Percentiles rank a stretch among this genome's conserved stretches.
phyloP scores from a whole-genome alignment of 192 early-diverging fungal species.

The Backusella circina region DNA sequence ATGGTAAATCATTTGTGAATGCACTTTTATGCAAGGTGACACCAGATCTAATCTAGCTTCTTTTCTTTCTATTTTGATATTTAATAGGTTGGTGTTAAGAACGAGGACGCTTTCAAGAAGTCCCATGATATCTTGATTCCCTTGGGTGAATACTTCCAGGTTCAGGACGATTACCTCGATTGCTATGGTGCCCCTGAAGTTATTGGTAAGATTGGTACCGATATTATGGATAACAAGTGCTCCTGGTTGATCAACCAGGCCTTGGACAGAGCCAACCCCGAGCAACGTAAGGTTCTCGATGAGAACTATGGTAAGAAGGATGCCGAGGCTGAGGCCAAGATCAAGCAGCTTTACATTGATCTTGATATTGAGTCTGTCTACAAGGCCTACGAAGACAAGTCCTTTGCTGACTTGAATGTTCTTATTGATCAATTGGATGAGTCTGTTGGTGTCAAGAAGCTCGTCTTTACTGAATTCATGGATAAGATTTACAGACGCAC shows the following conservation, averaged over 20 bases:
- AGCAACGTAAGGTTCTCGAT: slow-evolving; percentile 82
- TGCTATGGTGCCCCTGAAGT: slow-evolving; percentile 87
- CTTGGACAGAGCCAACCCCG: slow-evolving; percentile 66
- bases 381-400: slow-evolving; percentile 86
- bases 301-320: slow-evolving; percentile 86
- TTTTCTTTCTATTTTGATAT: background rate
- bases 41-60: background rate
- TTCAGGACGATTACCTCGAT: slow-evolving; percentile 98
- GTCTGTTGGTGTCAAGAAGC: slow-evolving; percentile 61
- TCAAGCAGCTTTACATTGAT: slow-evolving; percentile 85
- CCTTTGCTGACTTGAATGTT: slow-evolving; percentile 63
- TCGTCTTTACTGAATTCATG: slow-evolving; percentile 90
- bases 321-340: slow-evolving; percentile 66
- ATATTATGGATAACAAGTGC: slow-evolving; percentile 99
- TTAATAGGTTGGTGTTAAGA: slow-evolving; percentile 67
- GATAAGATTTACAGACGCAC: slow-evolving; percentile 94
- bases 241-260: slow-evolving; percentile 97
- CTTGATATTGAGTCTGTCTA: slow-evolving; percentile 78
- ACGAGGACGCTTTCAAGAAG: slow-evolving; percentile 75
- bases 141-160: slow-evolving; percentile 97
- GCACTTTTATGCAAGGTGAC: too few species aligned
- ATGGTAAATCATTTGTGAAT: slow-evolving; percentile 50
- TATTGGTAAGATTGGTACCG: slow-evolving; percentile 99
- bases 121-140: slow-evolving; percentile 87
- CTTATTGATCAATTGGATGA: slow-evolving; percentile 86